Base-by-base conservation (phyloP, 2,329 filamentous ascomycete species). In the Thelonectria olida region DNA sequence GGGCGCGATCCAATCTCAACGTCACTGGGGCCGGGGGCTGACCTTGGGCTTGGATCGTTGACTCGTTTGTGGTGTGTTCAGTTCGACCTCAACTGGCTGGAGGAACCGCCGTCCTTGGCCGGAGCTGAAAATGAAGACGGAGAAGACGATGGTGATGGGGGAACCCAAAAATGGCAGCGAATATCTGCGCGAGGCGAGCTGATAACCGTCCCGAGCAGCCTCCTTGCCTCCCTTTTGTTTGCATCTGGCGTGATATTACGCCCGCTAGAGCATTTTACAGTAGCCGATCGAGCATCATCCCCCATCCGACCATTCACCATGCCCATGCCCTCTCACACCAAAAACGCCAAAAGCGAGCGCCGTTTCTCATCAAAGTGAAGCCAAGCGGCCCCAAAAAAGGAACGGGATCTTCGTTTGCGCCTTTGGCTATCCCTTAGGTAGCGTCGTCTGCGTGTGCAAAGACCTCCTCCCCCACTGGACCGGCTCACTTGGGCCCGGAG, bases 1-100 rank as follows among this genome's bases (percentile, higher is more conserved):
- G 50, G 52, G 52, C 52, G 42, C 42, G 52, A 48, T 55, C 52
- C 52, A 55, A 58, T 58, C 55, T 58, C 55, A 58, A 58, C 55
- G 55, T 58, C 55, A 52, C 39, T 34, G 28, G 48, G 52, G 36
- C 42, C 52, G 28, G 15, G 42, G 52, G 44, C 23, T 25, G 17
- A 34, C 20, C 38, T 54, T 36, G 25, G 23, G 2, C 38, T 22
- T 44, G 36, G 36, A 31, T 10, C 23, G 25, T 5, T 27, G 9
- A 27, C 12, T 48, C 22, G 38, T 9, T 36, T 19, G 50, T 44
- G 23, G 27, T 54, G 50, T 54, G 50, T 31, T 31, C 28, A 8
- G 10, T 38, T 58, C 54, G 50, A 58, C 47, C 47, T 58, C 54
- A 44, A 25, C 19, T 17, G 47, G 52, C 23, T 27, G 39, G 27